These are phyloP conservation scores for Angophora floribunda DNA, from an alignment of 345 rosid species.

Conservation along the genomic window DNA sequence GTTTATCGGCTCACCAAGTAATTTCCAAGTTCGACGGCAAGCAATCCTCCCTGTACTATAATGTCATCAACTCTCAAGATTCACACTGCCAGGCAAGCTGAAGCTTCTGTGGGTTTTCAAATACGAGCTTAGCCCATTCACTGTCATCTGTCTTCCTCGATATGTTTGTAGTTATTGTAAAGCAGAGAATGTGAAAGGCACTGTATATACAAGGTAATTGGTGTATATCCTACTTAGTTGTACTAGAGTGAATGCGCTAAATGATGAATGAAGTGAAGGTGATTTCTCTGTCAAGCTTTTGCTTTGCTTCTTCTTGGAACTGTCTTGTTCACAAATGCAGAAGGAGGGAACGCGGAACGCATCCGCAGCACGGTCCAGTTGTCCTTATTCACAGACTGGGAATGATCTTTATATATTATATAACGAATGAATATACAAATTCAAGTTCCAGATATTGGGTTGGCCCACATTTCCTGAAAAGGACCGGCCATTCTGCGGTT, in stretches of 20 bases:
- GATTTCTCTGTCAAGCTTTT: neutral
- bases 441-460: neutral
- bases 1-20: constrained; percentile 53
- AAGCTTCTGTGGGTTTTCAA: neutral
- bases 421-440: neutral
- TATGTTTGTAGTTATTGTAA: neutral
- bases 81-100: constrained; percentile 26
- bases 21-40: constrained; percentile 78
- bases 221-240: neutral
- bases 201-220: neutral
- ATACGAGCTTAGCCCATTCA: neutral
- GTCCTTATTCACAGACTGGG: neutral
- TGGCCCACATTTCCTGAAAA: neutral
- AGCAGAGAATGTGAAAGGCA: neutral
- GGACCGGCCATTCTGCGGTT: neutral
- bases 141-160: neutral
- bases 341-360: neutral
- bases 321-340: no score
- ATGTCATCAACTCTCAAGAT: constrained; percentile 33
- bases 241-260: neutral
- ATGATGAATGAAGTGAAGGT: neutral
- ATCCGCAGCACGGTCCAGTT: neutral
- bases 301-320: neutral
- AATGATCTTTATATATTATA: no score
- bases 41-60: constrained; percentile 68